Evolutionary conservation across 805 yeast species (phyloP).

Genomic region (Blastobotrys mokoenaii): DNA sequence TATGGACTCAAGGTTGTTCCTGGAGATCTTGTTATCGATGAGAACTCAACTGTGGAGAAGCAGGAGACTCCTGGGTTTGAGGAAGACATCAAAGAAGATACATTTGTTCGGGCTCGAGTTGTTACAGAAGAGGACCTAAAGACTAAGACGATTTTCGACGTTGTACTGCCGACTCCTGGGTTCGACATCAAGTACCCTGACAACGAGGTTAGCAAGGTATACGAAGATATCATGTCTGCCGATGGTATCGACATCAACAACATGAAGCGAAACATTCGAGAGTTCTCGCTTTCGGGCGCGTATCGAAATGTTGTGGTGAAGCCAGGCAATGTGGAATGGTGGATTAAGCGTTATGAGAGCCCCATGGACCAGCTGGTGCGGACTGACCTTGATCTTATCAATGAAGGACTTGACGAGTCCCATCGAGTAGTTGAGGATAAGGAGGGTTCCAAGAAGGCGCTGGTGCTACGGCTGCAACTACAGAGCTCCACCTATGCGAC

Average conservation of each 20-base stretch:
- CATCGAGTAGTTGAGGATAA: slow-evolving; percentile 18
- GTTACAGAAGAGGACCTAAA: slow-evolving; percentile 69
- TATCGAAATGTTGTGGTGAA: slow-evolving; percentile 67
- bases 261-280: slow-evolving; percentile 79
- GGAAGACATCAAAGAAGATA: slow-evolving; percentile 54
- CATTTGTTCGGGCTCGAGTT: slow-evolving; percentile 60
- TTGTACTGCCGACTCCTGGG: slow-evolving; percentile 96
- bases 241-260: slow-evolving; percentile 79
- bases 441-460: slow-evolving; percentile 51
- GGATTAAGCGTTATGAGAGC: slow-evolving; percentile 50
- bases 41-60: slow-evolving; percentile 6
- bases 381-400: slow-evolving; percentile 63
- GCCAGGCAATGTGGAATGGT: slow-evolving; percentile 57
- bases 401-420: slow-evolving; percentile 19
- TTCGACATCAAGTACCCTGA: slow-evolving; percentile 82
- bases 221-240: slow-evolving; percentile 58
- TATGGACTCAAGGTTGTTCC: slow-evolving; percentile 63
- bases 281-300: slow-evolving; percentile 86
- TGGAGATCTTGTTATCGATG: slow-evolving; percentile 67
- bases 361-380: slow-evolving; percentile 64
- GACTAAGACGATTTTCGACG: slow-evolving; percentile 62
- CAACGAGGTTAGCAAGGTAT: slow-evolving; percentile 52
- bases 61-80: slow-evolving; percentile 21
- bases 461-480: slow-evolving; percentile 65
- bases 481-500: slow-evolving; percentile 93